Evolutionary conservation across 108 stramenopile species (phyloP), one percentile per base, ranked within the genome.

Genomic region (Cyclostephanos invisitatus): DNA sequence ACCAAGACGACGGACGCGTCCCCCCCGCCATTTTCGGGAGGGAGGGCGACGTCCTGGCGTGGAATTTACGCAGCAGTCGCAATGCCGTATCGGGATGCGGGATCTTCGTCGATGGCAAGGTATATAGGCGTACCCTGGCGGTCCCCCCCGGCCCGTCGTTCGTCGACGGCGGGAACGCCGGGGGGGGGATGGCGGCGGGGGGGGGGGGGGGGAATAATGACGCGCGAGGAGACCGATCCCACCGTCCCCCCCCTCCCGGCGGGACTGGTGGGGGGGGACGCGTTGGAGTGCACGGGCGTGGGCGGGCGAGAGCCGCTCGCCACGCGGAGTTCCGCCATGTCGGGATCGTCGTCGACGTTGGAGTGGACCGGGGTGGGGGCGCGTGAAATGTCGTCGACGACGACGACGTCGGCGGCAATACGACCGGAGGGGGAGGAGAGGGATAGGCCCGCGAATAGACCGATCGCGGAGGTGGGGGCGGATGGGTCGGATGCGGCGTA

Each of bases 21-120:
- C 90, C 92, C n/a, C 92, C 92, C 46, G 82, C 80, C 8, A 72
- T 64, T n/a, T 64, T 44, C 5, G 89, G 83, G 38, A 91, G 61
- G 35, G 49, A 29, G 27, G 81, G 84, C 18, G 67, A 24, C 1
- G 92, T 79, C 72, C 90, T 93, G 57, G 68, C 29, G 51, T 83
- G 73, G 78, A 93, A 93, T 66, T 90, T 90, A 11, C 87, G 85
- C 9, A 93, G 74, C 12, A 93, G 63, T 8, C 87, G 78, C n/a
- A 90, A 70, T 7, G 80, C 66, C 8, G 84, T 77, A 60, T 86
- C 87, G 32, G 85, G 46, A 59, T 89, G 82, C 28, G 85, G 89
- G 25, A 89, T 75, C 28, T 81, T 85, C 10, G 86, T 87, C 51
- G 74, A 66, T 0, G 66, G 48, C 18, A 15, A 7, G 44, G 49